Evolutionary conservation across 1,284 basidiomycete species (phyloP), one percentile per base, ranked within the genome.

Genomic region (Irpex sp.): DNA sequence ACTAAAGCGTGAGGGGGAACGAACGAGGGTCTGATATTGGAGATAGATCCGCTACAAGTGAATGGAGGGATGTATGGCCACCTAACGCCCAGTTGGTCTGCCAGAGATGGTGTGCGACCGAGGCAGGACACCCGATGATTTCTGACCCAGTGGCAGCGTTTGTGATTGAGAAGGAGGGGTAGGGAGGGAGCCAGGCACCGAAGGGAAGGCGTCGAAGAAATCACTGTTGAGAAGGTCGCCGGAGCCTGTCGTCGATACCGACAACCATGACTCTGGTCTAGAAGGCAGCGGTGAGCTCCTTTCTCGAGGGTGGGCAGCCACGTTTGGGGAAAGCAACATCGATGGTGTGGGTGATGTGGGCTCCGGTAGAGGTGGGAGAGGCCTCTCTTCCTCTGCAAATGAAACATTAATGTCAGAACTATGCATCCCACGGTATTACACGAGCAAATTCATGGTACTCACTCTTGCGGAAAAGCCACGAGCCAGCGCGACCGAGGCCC

Each of bases 191-290:
- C 73, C 71, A 15, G 75, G 76, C 15, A 77, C 74, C 48, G 69
- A 71, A 3, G 76, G 75, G 68, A 77, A 77, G n/a, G 71, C 66
- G 61, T 77, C 75, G 64, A 75, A 76, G 26, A 75, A 67, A 40
- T 70, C 71, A 48, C 67, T 69, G 61, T 75, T 74, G n/a, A 75
- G 67, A 6, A 65, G 62, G 38, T 71, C 70, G 7, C 67, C 70
- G 8, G 72, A 71, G 5, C 70, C 69, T 11, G 69, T 61, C 37
- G 71, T 70, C 21, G 72, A 69, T 36, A 74, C 60, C 37, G 74
- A 73, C 61, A 72, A 64, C 67, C 70, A 70, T 1, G 74, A 73
- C 36, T 67, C 52, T 4, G 69, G 68, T 34, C 69, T 59, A 7
- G 21, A 8, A 31, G 63, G 60, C 13, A 54, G 47, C 13, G 61